phyloP scores from a whole-genome alignment of 2,329 filamentous ascomycete genomes.

The Claviceps arundinis region DNA sequence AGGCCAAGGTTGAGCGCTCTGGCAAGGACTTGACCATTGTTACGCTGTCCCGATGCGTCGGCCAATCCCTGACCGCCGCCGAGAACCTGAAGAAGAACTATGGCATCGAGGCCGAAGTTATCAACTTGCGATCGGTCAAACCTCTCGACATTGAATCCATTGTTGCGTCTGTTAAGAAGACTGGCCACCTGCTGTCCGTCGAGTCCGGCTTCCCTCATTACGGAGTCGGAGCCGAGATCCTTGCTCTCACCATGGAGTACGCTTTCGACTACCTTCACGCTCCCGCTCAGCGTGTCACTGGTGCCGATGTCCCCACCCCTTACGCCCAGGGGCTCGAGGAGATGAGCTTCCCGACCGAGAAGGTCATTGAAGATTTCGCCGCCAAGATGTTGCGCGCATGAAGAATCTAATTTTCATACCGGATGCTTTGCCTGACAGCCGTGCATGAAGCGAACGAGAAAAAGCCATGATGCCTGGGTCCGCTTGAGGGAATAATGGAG shows the following conservation, averaged over 20 bases:
- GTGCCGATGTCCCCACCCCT: constrained; percentile 92
- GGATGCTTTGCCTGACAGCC: not conserved
- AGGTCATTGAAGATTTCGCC: constrained; percentile 74
- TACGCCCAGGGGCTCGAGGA: constrained; percentile 89
- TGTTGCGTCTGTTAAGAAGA: constrained; percentile 98
- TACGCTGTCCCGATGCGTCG: constrained; percentile 86
- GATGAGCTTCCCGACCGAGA: constrained; percentile 86
- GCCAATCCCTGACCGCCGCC: constrained; percentile 77
- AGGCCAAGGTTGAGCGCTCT: constrained; percentile 95
- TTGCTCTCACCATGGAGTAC: constrained; percentile 93
- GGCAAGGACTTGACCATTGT: constrained; percentile 97
- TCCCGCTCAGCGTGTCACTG: constrained; percentile 85
- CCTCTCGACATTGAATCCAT: constrained; percentile 92
- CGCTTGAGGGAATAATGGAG: not conserved
- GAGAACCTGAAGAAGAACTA: constrained; percentile 93
- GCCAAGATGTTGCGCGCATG: constrained; percentile 80
- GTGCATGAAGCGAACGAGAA: not conserved
- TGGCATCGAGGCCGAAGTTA: constrained; percentile 87
- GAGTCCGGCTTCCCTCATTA: constrained; percentile 96
- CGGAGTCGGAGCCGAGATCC: constrained; percentile 82
- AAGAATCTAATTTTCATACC: constrained; percentile 12
- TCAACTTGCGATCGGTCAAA: constrained; percentile 97
- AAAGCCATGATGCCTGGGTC: not conserved
- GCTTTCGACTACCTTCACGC: constrained; percentile 95
- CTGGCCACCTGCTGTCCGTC: constrained; percentile 75